Evolutionary conservation across 2,329 filamentous ascomycete species (phyloP), one percentile per base, ranked within the genome.

Genomic region (Ploettnerulaceae sp.): DNA sequence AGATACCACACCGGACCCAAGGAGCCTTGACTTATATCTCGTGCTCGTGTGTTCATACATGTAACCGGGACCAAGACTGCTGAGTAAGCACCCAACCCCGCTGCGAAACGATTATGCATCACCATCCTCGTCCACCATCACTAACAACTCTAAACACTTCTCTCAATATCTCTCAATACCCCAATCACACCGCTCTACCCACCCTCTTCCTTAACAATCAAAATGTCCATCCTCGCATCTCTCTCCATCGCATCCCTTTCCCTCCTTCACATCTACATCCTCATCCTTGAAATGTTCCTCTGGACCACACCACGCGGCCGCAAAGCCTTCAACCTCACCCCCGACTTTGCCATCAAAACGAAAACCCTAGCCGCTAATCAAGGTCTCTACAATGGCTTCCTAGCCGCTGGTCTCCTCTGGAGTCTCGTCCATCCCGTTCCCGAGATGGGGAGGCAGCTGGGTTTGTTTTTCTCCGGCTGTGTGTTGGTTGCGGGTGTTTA

Each of bases 341-440:
- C 67, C n/a, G 68, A 72, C 4, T 73, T 71, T 46, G 73, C 73
- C 5, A 58, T 67, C 29, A 56, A 71, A 59, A 73, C 70, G 3
- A 67, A 66, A 50, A 55, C 62, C 3, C 62, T 76, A 26, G 73
- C 71, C 36, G 70, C 70, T 42, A 76, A 75, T 58, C 72, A 75
- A 56, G 73, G 73, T 15, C 64, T 76, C 5, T 76, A 76, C 63
- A 76, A 76, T 56, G 72, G 73, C 32, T 74, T 76, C 45, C 63
- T 76, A n/a, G 68, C 71, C 3, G 71, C 71, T 1, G 73, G 73
- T 0, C 59, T 76, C 2, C 48, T 62, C 20, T 76, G 73, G 73
- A 66, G 68, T 3, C 51, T 74, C n/a, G n/a, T 62, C 3, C 71
- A 76, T 54, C 71, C 72, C 1, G 64, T 66, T 5, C 44, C 62